Evolutionary conservation across 495 filamentous ascomycete genomes (phyloP).

Genomic region (Tuber microsphaerosporum): DNA sequence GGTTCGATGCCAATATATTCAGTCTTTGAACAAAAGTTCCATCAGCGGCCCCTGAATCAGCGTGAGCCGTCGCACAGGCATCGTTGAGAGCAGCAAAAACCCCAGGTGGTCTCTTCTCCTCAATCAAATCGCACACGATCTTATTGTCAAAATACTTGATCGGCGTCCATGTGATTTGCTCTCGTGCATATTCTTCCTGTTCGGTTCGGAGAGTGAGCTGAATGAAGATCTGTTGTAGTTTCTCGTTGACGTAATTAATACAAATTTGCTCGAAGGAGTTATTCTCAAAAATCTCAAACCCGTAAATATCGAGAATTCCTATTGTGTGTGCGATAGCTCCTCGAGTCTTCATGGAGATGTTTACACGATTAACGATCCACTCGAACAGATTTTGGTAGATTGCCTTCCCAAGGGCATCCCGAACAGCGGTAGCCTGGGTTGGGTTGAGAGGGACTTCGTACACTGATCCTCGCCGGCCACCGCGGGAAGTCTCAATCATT

Average conservation of each 20-base stretch:
- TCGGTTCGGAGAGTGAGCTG: conserved; percentile 94
- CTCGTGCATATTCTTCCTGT: conserved; percentile 93
- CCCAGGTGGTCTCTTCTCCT: conserved; percentile 82
- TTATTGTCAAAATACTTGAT: conserved; percentile 99
- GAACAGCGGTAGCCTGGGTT: conserved; percentile 81
- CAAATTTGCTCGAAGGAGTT: conserved; percentile 99
- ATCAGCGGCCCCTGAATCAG: conserved; percentile 87
- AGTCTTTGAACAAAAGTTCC: conserved; percentile 89
- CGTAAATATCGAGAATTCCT: conserved; percentile 98
- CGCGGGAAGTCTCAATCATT: conserved; percentile 80
- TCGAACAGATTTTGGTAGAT: conserved; percentile 98
- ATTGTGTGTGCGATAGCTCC: conserved; percentile 72
- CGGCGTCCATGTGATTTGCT: conserved; percentile 97
- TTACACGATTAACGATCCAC: conserved; percentile 94
- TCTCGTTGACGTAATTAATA: conserved; percentile 99
- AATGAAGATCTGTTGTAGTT: conserved; percentile 99
- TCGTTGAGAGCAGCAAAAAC: conserved; percentile 96
- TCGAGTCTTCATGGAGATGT: conserved; percentile 75
- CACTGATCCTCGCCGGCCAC: conserved; percentile 67
- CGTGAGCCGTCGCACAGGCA: conserved; percentile 92
- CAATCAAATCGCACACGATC: conserved; percentile 94
- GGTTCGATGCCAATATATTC: conserved; percentile 77
- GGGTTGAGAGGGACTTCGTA: conserved; percentile 91
- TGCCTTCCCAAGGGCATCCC: conserved; percentile 87
- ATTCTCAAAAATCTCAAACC: conserved; percentile 98